Percentiles rank a stretch among this genome's conserved stretches.
Conservation (phyloP, 768 basidiomycete genomes). For the Boletus sp. region DNA sequence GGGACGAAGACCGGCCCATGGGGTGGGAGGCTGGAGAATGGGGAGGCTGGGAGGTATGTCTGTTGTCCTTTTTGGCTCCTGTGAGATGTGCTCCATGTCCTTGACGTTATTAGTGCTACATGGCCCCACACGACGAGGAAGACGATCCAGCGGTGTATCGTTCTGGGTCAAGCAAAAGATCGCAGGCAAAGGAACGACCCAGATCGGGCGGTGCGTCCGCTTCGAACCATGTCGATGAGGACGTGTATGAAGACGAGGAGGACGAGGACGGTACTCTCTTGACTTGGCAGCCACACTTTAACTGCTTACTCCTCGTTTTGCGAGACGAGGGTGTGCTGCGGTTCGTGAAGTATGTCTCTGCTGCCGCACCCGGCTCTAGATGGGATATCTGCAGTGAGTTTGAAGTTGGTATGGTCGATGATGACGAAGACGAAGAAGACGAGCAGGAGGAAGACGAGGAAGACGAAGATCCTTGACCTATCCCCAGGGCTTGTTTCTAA, state of each 20-base stretch:
- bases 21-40: constrained; percentile 74
- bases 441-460: constrained; percentile 33
- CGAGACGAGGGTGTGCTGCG: constrained; percentile 91
- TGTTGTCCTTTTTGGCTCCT: neutral
- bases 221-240: constrained; percentile 7
- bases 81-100: neutral
- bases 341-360: constrained; percentile 94
- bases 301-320: constrained; percentile 81
- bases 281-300: constrained; percentile 87
- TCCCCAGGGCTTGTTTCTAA: neutral
- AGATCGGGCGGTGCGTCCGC: constrained; percentile 15
- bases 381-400: constrained; percentile 95
- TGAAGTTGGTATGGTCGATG: constrained; percentile 79
- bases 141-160: constrained; percentile 96
- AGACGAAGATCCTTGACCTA: constrained; percentile 14
- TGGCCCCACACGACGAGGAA: constrained; percentile 91
- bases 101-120: constrained; percentile 64
- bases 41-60: constrained; percentile 91
- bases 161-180: constrained; percentile 44
- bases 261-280: constrained; percentile 75
- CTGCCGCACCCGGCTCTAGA: constrained; percentile 81
- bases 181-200: constrained; percentile 17
- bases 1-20: constrained; percentile 28
- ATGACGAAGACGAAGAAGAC: constrained; percentile 40
- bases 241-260: constrained; percentile 33